phyloP scores from a whole-genome alignment of 2,329 filamentous ascomycete genomes.

The Aspergillus novoparasiticus region DNA sequence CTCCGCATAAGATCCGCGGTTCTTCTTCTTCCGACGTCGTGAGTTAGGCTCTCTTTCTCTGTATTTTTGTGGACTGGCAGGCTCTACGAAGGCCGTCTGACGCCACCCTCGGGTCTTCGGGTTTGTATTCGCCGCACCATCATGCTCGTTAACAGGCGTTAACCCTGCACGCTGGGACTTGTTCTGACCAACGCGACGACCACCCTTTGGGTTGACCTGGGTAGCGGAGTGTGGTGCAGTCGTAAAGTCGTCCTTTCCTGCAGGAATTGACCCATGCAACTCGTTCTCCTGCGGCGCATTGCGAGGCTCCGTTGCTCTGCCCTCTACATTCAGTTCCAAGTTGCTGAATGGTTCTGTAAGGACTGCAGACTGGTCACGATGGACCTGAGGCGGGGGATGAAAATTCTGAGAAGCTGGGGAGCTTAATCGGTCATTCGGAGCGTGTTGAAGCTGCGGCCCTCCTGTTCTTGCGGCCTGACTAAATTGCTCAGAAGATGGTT shows the following conservation, averaged over 20 bases:
- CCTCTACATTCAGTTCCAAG: constrained; percentile 37
- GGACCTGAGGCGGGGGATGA: constrained; percentile 18
- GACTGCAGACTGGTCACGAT: constrained; percentile 33
- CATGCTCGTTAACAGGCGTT: constrained; percentile 35
- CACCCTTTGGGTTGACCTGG: constrained; percentile 40
- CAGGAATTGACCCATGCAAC: constrained; percentile 21
- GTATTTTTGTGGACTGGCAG: constrained; percentile 49
- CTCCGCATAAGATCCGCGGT: constrained; percentile 51
- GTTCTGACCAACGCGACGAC: constrained; percentile 49
- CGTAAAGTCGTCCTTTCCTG: constrained; percentile 20
- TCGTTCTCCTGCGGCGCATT: constrained; percentile 18
- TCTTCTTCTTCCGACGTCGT: constrained; percentile 50
- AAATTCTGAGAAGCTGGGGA: constrained; percentile 15
- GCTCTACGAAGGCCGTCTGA: constrained; percentile 66
- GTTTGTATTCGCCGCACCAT: constrained; percentile 35
- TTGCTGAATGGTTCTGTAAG: constrained; percentile 51
- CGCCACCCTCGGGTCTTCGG: constrained; percentile 66
- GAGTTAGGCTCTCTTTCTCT: constrained; percentile 29
- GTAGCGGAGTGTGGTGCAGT: constrained; percentile 26
- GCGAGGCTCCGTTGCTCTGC: constrained; percentile 18
- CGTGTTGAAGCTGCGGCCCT: constrained; percentile 17
- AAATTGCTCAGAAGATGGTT: constrained; percentile 25
- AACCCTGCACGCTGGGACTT: constrained; percentile 50
- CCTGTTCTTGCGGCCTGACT: constrained; percentile 11
- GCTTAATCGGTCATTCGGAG: constrained; percentile 32